Evolutionary conservation across 176 grass and related monocot species (phyloP).

Genomic region (Areca catechu): DNA sequence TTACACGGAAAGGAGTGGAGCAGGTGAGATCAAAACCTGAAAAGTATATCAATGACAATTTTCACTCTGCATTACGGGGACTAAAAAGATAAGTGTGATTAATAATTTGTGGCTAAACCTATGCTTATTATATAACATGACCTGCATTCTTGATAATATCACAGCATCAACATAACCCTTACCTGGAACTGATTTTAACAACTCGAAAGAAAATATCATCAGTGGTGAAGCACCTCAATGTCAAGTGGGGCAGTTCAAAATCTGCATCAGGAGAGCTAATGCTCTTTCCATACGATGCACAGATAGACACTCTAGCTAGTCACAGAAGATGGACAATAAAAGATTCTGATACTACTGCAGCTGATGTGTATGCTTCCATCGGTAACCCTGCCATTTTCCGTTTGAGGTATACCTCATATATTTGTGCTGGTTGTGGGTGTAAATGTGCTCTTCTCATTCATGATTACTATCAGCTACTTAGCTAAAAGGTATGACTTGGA

Average conservation of each 20-base stretch:
- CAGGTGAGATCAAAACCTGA: slow-evolving; percentile 38
- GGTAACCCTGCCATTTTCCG: slow-evolving; percentile 64
- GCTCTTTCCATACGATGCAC: slow-evolving; percentile 63
- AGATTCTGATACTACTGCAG: slow-evolving; percentile 53
- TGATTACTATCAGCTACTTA: not conserved
- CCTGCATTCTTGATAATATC: slow-evolving; percentile 2
- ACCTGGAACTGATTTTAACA: slow-evolving; percentile 77
- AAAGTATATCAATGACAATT: not conserved
- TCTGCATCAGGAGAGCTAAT: slow-evolving; percentile 49
- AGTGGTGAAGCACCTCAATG: slow-evolving; percentile 76
- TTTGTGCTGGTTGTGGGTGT: not conserved
- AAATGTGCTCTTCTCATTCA: slow-evolving; percentile 4
- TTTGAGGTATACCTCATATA: slow-evolving; percentile 47
- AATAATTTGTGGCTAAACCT: not conserved
- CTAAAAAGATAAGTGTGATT: not conserved
- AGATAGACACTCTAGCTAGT: slow-evolving; percentile 24
- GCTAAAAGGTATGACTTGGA: slow-evolving; percentile 7
- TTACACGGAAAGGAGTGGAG: slow-evolving; percentile 43
- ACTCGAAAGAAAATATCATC: slow-evolving; percentile 91
- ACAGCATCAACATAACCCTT: slow-evolving; percentile 78
- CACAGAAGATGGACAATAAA: slow-evolving; percentile 64
- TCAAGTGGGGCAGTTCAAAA: slow-evolving; percentile 67
- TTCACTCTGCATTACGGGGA: not conserved
- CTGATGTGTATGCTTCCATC: slow-evolving; percentile 68
- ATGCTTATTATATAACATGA: not conserved